phyloP scores from a whole-genome alignment of 2,329 filamentous ascomycete species.

The Clonostachys chloroleuca region DNA sequence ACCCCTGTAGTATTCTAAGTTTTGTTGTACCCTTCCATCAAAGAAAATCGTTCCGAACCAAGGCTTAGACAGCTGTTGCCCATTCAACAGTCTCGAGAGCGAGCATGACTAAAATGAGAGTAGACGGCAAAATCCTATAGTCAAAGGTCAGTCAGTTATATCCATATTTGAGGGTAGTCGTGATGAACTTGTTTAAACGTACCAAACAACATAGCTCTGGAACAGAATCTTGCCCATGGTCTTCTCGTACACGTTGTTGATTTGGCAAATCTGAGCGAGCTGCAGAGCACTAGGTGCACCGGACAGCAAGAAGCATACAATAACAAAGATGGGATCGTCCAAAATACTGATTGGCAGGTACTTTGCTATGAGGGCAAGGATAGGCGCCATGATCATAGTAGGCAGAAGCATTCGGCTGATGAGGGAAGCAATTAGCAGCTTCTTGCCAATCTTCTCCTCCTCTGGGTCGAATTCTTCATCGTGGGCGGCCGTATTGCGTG shows the following conservation, averaged over 20 bases:
- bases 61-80: conserved; percentile 38
- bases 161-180: not conserved
- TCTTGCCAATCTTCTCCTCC: conserved; percentile 64
- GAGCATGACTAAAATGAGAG: conserved; percentile 82
- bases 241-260: conserved; percentile 92
- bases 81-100: conserved; percentile 92
- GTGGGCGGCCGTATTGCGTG: conserved; percentile 79
- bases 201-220: conserved; percentile 46
- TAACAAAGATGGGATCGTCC: conserved; percentile 95
- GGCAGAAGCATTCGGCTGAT: conserved; percentile 90
- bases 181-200: not conserved
- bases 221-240: conserved; percentile 56
- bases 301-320: conserved; percentile 94
- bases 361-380: conserved; percentile 83
- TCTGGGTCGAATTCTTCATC: conserved; percentile 62
- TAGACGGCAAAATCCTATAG: conserved; percentile 92
- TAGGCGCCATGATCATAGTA: conserved; percentile 85
- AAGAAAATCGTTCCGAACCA: too few species aligned
- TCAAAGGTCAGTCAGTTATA: conserved; percentile 13
- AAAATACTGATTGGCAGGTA: conserved; percentile 90
- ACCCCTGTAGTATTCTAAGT: too few species aligned
- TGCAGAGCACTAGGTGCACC: conserved; percentile 92
- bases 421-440: conserved; percentile 80
- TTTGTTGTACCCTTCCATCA: too few species aligned
- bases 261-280: conserved; percentile 95